Evolutionary conservation across 1,284 basidiomycete genomes (phyloP).

Genomic region (Lentinula novae-zelandiae): DNA sequence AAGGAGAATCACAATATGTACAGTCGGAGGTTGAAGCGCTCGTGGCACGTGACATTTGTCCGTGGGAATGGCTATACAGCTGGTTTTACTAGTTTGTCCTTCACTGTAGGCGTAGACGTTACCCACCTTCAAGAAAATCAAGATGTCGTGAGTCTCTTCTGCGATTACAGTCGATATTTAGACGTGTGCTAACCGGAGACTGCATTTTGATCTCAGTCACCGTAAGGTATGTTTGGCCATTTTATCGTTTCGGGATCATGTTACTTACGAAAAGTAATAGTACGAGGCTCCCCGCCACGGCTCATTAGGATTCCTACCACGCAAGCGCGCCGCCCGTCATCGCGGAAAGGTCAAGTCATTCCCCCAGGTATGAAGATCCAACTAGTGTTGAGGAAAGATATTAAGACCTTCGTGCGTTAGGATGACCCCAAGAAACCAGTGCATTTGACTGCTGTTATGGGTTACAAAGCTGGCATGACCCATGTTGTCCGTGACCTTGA

Average conservation of each 20-base stretch:
- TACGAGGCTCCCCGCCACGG: constrained; percentile 96
- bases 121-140: not conserved
- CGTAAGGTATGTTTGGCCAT: constrained; percentile 49
- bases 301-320: constrained; percentile 90
- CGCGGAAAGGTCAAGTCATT: constrained; percentile 98
- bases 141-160: constrained; percentile 36
- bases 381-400: constrained; percentile 9
- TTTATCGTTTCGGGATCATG: constrained; percentile 9
- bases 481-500: constrained; percentile 99
- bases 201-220: constrained; percentile 36
- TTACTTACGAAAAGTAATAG: constrained; percentile 36
- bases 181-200: constrained; percentile 17
- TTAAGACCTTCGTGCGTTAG: constrained; percentile 36
- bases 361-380: constrained; percentile 68
- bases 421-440: constrained; percentile 99
- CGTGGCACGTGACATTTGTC: not conserved
- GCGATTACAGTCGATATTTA: constrained; percentile 8
- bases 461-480: constrained; percentile 99
- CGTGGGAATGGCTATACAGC: not conserved
- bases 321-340: constrained; percentile 94
- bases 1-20: no score
- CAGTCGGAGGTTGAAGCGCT: not conserved
- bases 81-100: not conserved
- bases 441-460: constrained; percentile 97
- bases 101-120: not conserved